phyloP scores from a whole-genome alignment of 83 land plant species.

The Picea engelmannii region DNA sequence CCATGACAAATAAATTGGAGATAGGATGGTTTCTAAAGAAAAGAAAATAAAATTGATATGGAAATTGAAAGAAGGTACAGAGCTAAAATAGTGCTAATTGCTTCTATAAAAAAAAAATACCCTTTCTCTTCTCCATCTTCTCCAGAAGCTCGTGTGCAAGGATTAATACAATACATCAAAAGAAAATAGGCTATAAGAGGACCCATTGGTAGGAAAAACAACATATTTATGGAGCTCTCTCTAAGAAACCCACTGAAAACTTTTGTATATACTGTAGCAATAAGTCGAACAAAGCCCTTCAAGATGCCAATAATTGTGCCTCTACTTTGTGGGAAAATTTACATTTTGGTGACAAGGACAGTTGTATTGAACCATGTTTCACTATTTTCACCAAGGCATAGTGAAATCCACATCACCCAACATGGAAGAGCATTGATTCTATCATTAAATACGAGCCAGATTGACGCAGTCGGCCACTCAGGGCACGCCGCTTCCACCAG shows the following conservation, averaged over 20 bases:
- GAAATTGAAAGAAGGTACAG: constrained; percentile 23
- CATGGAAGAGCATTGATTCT: constrained; percentile 10
- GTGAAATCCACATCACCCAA: constrained; percentile 26
- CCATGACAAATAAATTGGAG: constrained; percentile 11
- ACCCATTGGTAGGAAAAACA: too few species aligned
- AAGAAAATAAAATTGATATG: too few species aligned
- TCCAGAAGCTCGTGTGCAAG: constrained; percentile 2
- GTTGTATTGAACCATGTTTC: constrained; percentile 26
- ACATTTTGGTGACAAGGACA: constrained; percentile 9
- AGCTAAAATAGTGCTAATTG: constrained; percentile 15
- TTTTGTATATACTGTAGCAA: constrained; percentile 26
- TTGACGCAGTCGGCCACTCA: too few species aligned
- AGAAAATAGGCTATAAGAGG: constrained; percentile 6
- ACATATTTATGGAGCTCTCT: constrained; percentile 13
- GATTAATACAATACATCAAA: constrained; percentile 22
- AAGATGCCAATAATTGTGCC: too few species aligned
- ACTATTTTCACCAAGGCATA: constrained; percentile 26
- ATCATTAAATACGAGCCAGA: too few species aligned
- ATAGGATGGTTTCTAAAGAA: not conserved
- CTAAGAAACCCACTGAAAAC: constrained; percentile 16
- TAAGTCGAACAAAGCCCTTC: constrained; percentile 30
- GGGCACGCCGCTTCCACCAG: too few species aligned
- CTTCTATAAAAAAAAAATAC: constrained; percentile 17
- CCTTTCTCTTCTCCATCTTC: constrained; percentile 21
- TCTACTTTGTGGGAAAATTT: constrained; percentile 31